A percentile compares a stretch with the other conserved stretches of the same genome.
phyloP scores from a whole-genome alignment of 2,329 filamentous ascomycete species.

The Aaosphaeria pasadenensis region DNA sequence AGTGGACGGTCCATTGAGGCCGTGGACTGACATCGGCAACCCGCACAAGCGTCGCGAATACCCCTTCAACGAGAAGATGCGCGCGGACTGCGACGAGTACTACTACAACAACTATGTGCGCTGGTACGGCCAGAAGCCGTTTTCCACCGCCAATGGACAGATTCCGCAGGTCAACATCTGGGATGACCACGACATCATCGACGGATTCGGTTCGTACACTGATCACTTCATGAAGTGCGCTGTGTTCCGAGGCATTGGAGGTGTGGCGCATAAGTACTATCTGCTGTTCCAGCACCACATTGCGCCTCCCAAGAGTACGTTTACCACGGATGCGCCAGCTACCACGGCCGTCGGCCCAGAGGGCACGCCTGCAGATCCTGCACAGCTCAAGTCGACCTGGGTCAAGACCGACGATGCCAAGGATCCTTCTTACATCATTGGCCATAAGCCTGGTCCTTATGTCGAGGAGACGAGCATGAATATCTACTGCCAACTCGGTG shows the following conservation, averaged over 20 bases:
- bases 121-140: conserved; percentile 69
- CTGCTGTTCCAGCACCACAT: conserved; percentile 72
- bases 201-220: conserved; percentile 64
- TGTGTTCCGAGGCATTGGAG: conserved; percentile 64
- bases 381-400: conserved; percentile 71
- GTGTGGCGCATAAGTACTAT: conserved; percentile 59
- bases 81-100: conserved; percentile 58
- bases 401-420: conserved; percentile 56
- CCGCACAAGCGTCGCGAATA: conserved; percentile 59
- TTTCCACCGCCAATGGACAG: conserved; percentile 58
- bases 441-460: conserved; percentile 67
- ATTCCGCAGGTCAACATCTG: conserved; percentile 65
- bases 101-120: conserved; percentile 61
- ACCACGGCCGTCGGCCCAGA: conserved; percentile 49
- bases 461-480: conserved; percentile 60
- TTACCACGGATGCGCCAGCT: conserved; percentile 68
- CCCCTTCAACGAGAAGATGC: conserved; percentile 63
- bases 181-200: conserved; percentile 66
- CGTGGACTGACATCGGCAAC: conserved; percentile 60
- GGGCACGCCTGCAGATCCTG: conserved; percentile 59
- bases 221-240: conserved; percentile 65
- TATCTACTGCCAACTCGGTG: conserved; percentile 62
- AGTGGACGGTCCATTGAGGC: conserved; percentile 73
- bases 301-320: conserved; percentile 80
- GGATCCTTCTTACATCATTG: conserved; percentile 72